Base-by-base conservation (phyloP, 2,329 filamentous ascomycete genomes). In the Trichoderma aggressivum region DNA sequence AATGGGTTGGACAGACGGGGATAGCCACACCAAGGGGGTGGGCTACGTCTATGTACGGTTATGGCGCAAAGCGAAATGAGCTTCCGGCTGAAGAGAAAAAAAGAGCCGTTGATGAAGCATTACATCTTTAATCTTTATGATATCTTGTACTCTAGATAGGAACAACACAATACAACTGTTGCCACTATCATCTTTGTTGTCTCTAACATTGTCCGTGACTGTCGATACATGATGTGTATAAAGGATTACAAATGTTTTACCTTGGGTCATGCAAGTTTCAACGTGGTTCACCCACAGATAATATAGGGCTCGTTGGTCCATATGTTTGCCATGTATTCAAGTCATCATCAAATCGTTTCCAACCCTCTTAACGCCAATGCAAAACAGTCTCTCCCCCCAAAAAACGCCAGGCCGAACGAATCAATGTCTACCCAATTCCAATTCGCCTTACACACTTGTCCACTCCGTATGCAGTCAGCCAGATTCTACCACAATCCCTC, bases 401-500 rank as follows among this genome's bases (percentile, higher is more conserved):
- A 59, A 58, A 32, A 59, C 64, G 64, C 64, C 64, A 11, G 50
- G 32, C n/a, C n/a, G n/a, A n/a, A n/a, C 30, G 14, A n/a, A 56
- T 53, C n/a, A 18, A 11, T 2, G 21, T 10, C 10, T 18, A 7
- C 18, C 39, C 28, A n/a, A 32, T n/a, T n/a, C 55, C 16, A 7
- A 58, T 58, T 30, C 55, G 6, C 18, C 21, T 21, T 4, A 32
- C 28, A 21, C 28, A 58, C 2, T 4, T 7, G 5, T 12, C 55
- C 8, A 21, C 10, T 2, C n/a, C 39, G 10, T 43, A 21, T 8
- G 12, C 10, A 32, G 7, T 3, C 16, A 14, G 3, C 43, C 16
- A 21, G 5, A 10, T 3, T 61, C n/a, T n/a, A 87, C 85, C 85
- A 88, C 28, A 87, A 73, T 0, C 84, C 86, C 53, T 87, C 86